Evolutionary conservation across 805 yeast species (phyloP), one percentile per base, ranked within the genome.

Genomic region (Candida oleophila): DNA sequence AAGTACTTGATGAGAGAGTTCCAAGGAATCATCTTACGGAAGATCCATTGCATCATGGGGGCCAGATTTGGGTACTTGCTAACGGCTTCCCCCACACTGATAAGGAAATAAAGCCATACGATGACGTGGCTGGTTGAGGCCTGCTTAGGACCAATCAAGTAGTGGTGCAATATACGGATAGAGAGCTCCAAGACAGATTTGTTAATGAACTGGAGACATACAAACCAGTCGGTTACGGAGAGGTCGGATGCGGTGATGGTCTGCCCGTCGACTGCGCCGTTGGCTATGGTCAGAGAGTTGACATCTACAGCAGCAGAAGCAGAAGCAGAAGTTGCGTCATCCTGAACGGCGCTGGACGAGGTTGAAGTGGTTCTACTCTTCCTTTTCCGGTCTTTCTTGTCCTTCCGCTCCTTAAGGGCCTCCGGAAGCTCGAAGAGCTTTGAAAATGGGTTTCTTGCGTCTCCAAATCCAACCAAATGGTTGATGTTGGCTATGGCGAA

Each of bases 381-480:
- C 25, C 81, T 73, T 52, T 83, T 82, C 45, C 80, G 74, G 45
- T 85, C 92, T 53, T 85, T 86, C 49, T 84, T 81, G 47, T 83
- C 90, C 53, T 78, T 84, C 42, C 90, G 69, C 54, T 84, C 89
- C 49, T 79, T 83, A 50, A 87, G 64, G 15, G 84, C 87, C 56
- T 83, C 87, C 0, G 91, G 85, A 19, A 87, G 67, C 47, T 79
- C 83, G 63, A 87, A 87, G 12, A 87, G 60, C 55, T 83, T 80
- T 4, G 92, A 89, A 66, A 87, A 86, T 16, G 92, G 90, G 57
- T 85, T 87, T 39, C 74, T 72, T 3, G 87, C 76, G 58, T 85
- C 86, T 30, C 94, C 95, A 63, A 87, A 83, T 1, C 94, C 94
- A 40, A 85, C 78, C 44, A 87, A 60, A 66, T 87, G 92, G 55